These are phyloP conservation scores for Fragosphaeria purpurea DNA, from an alignment of 2,329 filamentous ascomycete genomes.

Conservation along the genomic window DNA sequence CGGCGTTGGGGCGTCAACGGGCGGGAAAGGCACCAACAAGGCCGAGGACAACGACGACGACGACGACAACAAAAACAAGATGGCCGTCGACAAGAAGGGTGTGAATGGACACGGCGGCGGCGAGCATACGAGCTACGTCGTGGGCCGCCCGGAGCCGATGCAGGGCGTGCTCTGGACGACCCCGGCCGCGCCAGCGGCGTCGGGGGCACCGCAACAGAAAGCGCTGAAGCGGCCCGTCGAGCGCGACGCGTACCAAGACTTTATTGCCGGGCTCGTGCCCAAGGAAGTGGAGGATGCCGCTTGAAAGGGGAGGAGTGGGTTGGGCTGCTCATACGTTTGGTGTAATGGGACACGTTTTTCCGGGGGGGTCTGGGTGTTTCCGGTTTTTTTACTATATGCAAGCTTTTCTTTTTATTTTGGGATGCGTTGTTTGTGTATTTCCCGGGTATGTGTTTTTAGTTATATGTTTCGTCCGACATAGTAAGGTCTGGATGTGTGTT, in stretches of 20 bases:
- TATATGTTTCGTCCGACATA: too few relatives aligned
- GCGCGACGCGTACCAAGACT: constrained; percentile 36
- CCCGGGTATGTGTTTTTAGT: too few relatives aligned
- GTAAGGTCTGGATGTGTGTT: too few relatives aligned
- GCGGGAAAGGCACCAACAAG: too few relatives aligned
- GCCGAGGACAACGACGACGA: neutral
- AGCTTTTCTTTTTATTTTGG: too few relatives aligned
- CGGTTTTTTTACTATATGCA: too few relatives aligned
- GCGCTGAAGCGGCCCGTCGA: constrained; percentile 19
- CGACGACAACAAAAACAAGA: constrained; percentile 10
- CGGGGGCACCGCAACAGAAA: constrained; percentile 6
- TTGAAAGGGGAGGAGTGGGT: too few relatives aligned
- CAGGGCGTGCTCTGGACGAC: constrained; percentile 15
- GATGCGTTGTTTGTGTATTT: too few relatives aligned
- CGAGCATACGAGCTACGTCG: constrained; percentile 4
- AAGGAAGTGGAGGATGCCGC: constrained; percentile 19
- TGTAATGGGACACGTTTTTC: too few relatives aligned
- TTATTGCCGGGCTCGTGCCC: constrained; percentile 30
- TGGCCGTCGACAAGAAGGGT: constrained; percentile 17
- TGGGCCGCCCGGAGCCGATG: constrained; percentile 8
- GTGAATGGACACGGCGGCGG: neutral
- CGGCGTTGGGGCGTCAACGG: too few relatives aligned
- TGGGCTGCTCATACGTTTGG: too few relatives aligned
- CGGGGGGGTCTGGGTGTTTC: too few relatives aligned
- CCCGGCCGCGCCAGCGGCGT: neutral